These are phyloP conservation scores for Irpex sp. DNA, from an alignment of 1,284 basidiomycete species.

Conservation along the genomic window DNA sequence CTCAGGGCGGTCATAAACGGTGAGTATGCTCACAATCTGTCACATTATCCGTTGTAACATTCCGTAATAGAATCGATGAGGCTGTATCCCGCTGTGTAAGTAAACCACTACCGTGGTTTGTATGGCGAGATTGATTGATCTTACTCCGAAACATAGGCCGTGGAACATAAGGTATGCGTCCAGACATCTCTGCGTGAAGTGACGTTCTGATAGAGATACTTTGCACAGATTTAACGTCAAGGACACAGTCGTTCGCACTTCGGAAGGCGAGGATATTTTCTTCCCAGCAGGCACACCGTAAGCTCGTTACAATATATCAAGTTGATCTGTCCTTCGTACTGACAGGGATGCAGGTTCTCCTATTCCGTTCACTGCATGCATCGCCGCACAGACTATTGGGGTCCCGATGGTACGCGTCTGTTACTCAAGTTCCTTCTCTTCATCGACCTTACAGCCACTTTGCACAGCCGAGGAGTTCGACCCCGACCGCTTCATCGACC, in stretches of 20 bases:
- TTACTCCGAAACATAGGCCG: slow-evolving; percentile 14
- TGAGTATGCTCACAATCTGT: slow-evolving; percentile 2
- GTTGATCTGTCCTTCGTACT: neutral
- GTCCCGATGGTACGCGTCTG: slow-evolving; percentile 18
- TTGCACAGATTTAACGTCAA: slow-evolving; percentile 8
- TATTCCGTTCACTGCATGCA: slow-evolving; percentile 28
- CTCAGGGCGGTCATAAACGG: slow-evolving; percentile 32
- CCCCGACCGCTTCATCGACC: slow-evolving; percentile 57
- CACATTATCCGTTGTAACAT: neutral
- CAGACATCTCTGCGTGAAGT: too few relatives aligned
- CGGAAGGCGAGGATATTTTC: slow-evolving; percentile 21
- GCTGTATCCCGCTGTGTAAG: slow-evolving; percentile 33
- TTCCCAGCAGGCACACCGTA: slow-evolving; percentile 21
- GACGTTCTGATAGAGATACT: too few relatives aligned
- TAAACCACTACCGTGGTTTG: slow-evolving; percentile 20
- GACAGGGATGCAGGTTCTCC: slow-evolving; percentile 11
- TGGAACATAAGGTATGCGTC: slow-evolving; percentile 22
- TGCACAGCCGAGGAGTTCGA: slow-evolving; percentile 48
- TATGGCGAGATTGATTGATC: neutral
- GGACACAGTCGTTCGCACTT: slow-evolving; percentile 19
- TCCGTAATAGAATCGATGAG: slow-evolving; percentile 24
- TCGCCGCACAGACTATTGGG: slow-evolving; percentile 27
- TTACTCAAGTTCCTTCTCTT: neutral
- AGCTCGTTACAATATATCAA: neutral
- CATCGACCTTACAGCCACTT: neutral